Conservation (phyloP, 495 filamentous ascomycete genomes). For the Alectoria sarmentosa region DNA sequence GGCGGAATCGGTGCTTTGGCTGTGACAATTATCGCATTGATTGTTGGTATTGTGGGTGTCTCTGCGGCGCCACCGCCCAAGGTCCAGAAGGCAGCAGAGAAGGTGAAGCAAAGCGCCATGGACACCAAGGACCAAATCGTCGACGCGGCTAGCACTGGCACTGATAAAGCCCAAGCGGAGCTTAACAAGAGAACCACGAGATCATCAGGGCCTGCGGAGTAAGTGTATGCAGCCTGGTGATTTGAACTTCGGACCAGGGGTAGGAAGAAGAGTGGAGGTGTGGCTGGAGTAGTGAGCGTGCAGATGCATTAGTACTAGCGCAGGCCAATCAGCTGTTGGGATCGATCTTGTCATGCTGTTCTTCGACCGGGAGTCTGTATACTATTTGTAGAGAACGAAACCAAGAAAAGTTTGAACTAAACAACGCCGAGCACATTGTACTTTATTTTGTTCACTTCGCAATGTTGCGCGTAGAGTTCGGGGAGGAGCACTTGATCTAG, state of each 20-base stretch:
- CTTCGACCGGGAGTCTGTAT: not conserved
- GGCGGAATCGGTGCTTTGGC: slow-evolving; percentile 65
- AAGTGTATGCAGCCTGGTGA: not conserved
- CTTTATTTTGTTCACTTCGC: not conserved
- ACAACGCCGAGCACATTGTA: not conserved
- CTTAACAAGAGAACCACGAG: slow-evolving; percentile 57
- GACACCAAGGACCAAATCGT: slow-evolving; percentile 75
- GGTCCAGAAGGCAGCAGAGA: slow-evolving; percentile 52
- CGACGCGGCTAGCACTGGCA: slow-evolving; percentile 58
- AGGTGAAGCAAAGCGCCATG: slow-evolving; percentile 64
- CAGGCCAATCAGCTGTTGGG: not conserved
- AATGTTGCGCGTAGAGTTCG: not conserved
- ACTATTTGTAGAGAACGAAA: not conserved
- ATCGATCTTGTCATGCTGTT: not conserved
- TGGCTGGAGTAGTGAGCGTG: not conserved
- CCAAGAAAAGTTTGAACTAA: not conserved
- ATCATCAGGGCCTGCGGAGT: slow-evolving; percentile 41
- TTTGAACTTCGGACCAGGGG: not conserved
- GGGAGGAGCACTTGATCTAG: not conserved
- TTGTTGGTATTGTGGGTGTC: slow-evolving; percentile 51
- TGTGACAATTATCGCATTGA: slow-evolving; percentile 59
- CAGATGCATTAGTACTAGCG: not conserved
- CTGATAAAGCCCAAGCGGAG: slow-evolving; percentile 42
- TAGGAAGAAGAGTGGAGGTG: not conserved
- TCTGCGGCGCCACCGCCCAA: slow-evolving; percentile 47